Base-by-base conservation (phyloP, 2,329 filamentous ascomycete genomes). In the Aspergillus luchuensis region DNA sequence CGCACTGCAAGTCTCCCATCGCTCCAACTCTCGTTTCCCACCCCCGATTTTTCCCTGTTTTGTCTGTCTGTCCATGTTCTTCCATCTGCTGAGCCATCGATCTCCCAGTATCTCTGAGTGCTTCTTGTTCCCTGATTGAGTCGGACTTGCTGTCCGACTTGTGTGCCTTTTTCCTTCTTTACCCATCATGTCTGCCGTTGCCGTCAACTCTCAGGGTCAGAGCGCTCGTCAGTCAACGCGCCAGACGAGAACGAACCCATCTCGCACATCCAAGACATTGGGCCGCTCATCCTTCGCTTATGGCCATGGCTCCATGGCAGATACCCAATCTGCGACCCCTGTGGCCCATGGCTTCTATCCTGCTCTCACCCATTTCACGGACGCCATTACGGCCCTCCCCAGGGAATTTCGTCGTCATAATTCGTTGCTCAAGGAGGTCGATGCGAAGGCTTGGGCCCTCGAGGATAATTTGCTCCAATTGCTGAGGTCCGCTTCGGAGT, bases 351-450 rank as follows among this genome's bases (percentile, higher is more conserved):
- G 79, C 41, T 87, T 90, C 76, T 89, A 86, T 68, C 87, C 88
- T 61, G 87, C 86, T 23, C 83, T 90, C 64, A 85, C 85, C 43
- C 87, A 88, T 74, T 98, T 99, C 75, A 91, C 94, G 64, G 93
- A 98, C 76, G 89, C 92, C 64, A 92, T 98, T 73, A 89, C 92
- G 55, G 93, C 94, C 41, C 86, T 99, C 25, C 95, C 95, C 4
- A 93, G 93, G 76, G 95, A 99, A 79, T 91, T 97, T 54, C 92
- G 97, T 69, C 89, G 92, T 73, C 94, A 99, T 77, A 97, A 97
- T 70, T 97, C 94, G 36, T 85, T 98, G 59, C 84, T 99, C 68
- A 97, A 97, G 76, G 95, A 99, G 79, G 95, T 98, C 51, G 95
- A 99, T 80, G 94, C 94, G 64, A 99, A 99, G 80, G 91, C 96